Percentiles rank a stretch among this genome's conserved stretches.
Conservation (phyloP, 768 basidiomycete genomes). For the Suillus ampliporus region DNA sequence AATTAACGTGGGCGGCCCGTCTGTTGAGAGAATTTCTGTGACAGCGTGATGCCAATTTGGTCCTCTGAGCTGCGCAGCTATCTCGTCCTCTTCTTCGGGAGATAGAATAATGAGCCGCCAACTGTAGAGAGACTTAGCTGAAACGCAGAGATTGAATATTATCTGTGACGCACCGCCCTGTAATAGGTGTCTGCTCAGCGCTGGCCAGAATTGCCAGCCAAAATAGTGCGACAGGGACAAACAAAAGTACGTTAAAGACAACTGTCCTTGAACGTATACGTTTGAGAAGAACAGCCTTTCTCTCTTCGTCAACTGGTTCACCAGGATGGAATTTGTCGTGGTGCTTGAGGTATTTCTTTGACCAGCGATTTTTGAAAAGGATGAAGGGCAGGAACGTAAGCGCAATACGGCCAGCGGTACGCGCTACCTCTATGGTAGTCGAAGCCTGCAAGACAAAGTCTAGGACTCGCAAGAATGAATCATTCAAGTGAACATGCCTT, state of each 20-base stretch:
- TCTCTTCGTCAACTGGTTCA: constrained; percentile 57
- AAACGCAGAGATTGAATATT: background rate
- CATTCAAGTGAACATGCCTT: constrained; percentile 53
- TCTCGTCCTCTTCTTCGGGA: constrained; percentile 91
- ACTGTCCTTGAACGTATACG: constrained; percentile 54
- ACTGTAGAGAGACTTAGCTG: constrained; percentile 43
- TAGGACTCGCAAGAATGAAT: constrained; percentile 4
- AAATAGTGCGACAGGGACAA: constrained; percentile 66
- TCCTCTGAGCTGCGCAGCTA: constrained; percentile 82
- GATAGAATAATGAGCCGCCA: constrained; percentile 90
- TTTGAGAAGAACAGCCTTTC: constrained; percentile 51
- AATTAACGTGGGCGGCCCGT: constrained; percentile 67
- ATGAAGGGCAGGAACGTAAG: constrained; percentile 78
- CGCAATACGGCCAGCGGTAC: constrained; percentile 71
- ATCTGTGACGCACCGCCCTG: constrained; percentile 68
- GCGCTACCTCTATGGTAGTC: constrained; percentile 70
- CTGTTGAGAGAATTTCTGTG: constrained; percentile 71
- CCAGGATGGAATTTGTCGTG: constrained; percentile 42
- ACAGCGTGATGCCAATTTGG: constrained; percentile 89
- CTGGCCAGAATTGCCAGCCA: constrained; percentile 75
- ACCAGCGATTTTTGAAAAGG: constrained; percentile 60
- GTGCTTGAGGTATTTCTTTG: constrained; percentile 56
- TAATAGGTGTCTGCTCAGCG: constrained; percentile 78
- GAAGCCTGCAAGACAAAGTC: constrained; percentile 58
- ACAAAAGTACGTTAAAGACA: constrained; percentile 58